Conservation (phyloP, 2,329 filamentous ascomycete species). For the Pezicula rhizophila region DNA sequence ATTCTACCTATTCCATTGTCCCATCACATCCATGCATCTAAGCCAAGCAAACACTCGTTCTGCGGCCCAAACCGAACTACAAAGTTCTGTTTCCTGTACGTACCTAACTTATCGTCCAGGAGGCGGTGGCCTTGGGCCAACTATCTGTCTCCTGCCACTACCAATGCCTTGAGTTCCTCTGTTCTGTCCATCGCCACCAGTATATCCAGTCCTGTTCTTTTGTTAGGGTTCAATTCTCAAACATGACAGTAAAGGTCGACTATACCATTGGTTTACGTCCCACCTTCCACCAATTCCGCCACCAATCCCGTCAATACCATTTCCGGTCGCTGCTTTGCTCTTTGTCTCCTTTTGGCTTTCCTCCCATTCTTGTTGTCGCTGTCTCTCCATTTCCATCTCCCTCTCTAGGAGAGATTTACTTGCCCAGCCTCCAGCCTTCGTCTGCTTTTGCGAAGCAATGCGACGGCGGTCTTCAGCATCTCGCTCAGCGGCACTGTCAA, state of each 20-base stretch:
- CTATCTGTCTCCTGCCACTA: slow-evolving; percentile 67
- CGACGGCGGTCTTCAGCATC: slow-evolving; percentile 44
- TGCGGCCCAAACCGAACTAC: background rate
- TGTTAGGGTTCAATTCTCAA: slow-evolving; percentile 34
- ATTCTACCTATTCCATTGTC: no score
- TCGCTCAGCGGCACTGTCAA: slow-evolving; percentile 37
- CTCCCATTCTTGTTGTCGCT: slow-evolving; percentile 62
- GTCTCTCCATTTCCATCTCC: slow-evolving; percentile 55
- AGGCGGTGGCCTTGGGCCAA: slow-evolving; percentile 67
- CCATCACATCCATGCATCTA: no score
- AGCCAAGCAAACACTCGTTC: background rate
- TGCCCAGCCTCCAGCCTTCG: slow-evolving; percentile 47
- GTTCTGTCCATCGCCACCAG: slow-evolving; percentile 71
- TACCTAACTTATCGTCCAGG: slow-evolving; percentile 11
- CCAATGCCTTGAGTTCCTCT: slow-evolving; percentile 60
- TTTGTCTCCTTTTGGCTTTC: slow-evolving; percentile 59
- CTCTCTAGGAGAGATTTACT: slow-evolving; percentile 50
- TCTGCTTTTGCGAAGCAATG: slow-evolving; percentile 40
- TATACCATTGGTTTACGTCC: slow-evolving; percentile 38
- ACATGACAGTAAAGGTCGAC: no score
- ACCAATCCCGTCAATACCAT: slow-evolving; percentile 53
- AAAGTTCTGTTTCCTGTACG: background rate
- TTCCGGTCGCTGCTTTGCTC: slow-evolving; percentile 40
- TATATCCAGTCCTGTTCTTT: slow-evolving; percentile 53
- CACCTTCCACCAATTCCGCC: slow-evolving; percentile 64